Base-by-base conservation (phyloP, 176 grass and related monocot species). In the Carex littledalei region DNA sequence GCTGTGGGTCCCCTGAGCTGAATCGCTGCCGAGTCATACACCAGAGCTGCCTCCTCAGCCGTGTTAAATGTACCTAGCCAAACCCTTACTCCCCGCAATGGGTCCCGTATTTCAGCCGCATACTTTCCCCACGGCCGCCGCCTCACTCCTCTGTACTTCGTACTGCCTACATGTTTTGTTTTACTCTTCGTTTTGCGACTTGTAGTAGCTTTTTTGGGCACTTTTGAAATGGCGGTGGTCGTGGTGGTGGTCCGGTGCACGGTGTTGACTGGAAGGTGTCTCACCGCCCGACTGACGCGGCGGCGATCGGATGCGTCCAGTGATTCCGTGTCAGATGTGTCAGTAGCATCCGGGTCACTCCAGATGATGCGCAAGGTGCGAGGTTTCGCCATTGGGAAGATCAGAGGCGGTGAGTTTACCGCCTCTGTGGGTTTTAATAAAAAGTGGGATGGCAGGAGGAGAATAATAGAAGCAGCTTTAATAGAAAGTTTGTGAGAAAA, bases 21-120 rank as follows among this genome's bases (percentile, higher is more conserved):
- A 49, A 99, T 49, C 34, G 94, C 94, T 0, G 94, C 94, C 24
- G 79, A 78, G 85, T 97, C 94, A 77, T 97, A 97, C 61, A 92
- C 94, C 61, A 88, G 88, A 15, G 94, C 94, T 5, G 94, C 94
- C 84, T 97, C 91, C 91, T 97, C 94, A 5, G 94, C 94, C 21
- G 94, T 97, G 88, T 97, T 88, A 79, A 94, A 97, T n/a, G 94
- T 97, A 54, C 94, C 94, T n/a, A 97, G 89, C 94, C 94, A 97
- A 11, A 97, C 88, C 35, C 94, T 91, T 41, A 97, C 91, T 16
- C 94, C 91, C 47, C 94, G 88, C 82, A 83, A 87, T 61, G 94
- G 94, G 86, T 97, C 94, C 12, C 94, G 94, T 86, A 97, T 97
- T 72, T 97, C 94, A 57, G 94, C 94, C 24, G 94, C 94, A 76